Percentiles rank a stretch among this genome's conserved stretches.
These are phyloP conservation scores for Jamesozyma rosinii DNA, from an alignment of 805 yeast genomes.

Conservation along the genomic window DNA sequence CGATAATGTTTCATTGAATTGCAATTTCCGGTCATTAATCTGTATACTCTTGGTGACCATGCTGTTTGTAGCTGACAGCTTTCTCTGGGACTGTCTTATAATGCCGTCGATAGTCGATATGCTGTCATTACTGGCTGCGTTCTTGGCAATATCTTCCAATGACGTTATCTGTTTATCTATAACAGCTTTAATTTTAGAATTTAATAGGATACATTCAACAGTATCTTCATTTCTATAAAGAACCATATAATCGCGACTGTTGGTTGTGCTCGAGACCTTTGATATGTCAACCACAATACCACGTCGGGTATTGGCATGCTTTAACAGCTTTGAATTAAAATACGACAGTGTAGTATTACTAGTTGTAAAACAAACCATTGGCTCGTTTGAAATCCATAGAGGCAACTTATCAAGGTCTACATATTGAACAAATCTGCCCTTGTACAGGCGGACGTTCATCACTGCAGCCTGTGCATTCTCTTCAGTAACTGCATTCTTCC, in stretches of 20 bases:
- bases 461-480: neutral
- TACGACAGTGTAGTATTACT: slow-evolving; percentile 23
- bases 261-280: neutral
- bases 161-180: slow-evolving; percentile 9
- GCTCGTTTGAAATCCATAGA: slow-evolving; percentile 17
- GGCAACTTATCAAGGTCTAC: slow-evolving; percentile 21
- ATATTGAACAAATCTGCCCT: slow-evolving; percentile 16
- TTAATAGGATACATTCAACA: slow-evolving; percentile 9
- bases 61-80: slow-evolving; percentile 8
- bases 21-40: slow-evolving; percentile 19
- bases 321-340: slow-evolving; percentile 21
- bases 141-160: neutral
- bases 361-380: slow-evolving; percentile 16
- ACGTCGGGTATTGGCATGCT: slow-evolving; percentile 1
- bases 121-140: neutral
- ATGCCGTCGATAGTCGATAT: slow-evolving; percentile 14
- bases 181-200: slow-evolving; percentile 4
- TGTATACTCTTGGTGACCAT: slow-evolving; percentile 15
- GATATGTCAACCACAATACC: slow-evolving; percentile 5
- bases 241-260: neutral
- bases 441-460: slow-evolving; percentile 2
- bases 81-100: slow-evolving; percentile 15
- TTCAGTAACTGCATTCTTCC: slow-evolving; percentile 10
- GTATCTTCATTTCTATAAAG: slow-evolving; percentile 3
- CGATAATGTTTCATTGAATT: slow-evolving; percentile 28